These are phyloP conservation scores for Penicillium decumbens DNA, from an alignment of 2,329 filamentous ascomycete species.

Conservation along the genomic window DNA sequence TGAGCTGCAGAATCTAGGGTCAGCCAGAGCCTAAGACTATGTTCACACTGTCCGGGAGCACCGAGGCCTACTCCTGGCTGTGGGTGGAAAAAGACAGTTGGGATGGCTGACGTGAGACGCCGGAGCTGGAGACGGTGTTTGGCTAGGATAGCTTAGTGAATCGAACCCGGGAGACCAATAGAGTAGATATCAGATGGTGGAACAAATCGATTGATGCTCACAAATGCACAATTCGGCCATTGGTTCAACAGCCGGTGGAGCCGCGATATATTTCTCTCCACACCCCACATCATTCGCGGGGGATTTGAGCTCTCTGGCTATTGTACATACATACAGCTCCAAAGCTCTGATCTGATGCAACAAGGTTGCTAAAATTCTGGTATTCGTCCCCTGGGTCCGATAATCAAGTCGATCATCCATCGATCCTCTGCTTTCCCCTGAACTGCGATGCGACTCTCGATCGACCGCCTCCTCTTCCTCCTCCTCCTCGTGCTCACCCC, in stretches of 20 bases:
- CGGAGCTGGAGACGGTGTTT: too few species aligned
- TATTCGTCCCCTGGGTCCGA: not conserved
- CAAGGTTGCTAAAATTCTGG: too few species aligned
- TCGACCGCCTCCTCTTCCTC: slow-evolving; percentile 18
- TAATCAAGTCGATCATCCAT: not conserved
- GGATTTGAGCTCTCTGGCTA: not conserved
- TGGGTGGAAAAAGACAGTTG: not conserved
- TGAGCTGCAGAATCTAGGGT: not conserved
- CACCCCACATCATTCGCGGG: not conserved
- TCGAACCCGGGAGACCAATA: too few species aligned
- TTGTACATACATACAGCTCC: too few species aligned
- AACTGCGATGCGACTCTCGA: slow-evolving; percentile 20
- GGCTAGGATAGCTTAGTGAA: not conserved
- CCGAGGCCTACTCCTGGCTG: not conserved
- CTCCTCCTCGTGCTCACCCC: slow-evolving; percentile 17
- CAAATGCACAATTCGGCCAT: not conserved
- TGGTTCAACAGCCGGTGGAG: not conserved
- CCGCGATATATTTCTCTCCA: slow-evolving; percentile 2
- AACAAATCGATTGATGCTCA: not conserved
- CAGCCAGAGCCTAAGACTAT: not conserved
- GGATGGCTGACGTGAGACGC: not conserved
- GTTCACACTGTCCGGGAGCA: not conserved
- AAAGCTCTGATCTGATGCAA: too few species aligned
- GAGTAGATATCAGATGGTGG: not conserved
- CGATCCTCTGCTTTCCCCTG: slow-evolving; percentile 3